Conservation (phyloP, 2,329 filamentous ascomycete genomes). For the Penicillium psychrosexuale region DNA sequence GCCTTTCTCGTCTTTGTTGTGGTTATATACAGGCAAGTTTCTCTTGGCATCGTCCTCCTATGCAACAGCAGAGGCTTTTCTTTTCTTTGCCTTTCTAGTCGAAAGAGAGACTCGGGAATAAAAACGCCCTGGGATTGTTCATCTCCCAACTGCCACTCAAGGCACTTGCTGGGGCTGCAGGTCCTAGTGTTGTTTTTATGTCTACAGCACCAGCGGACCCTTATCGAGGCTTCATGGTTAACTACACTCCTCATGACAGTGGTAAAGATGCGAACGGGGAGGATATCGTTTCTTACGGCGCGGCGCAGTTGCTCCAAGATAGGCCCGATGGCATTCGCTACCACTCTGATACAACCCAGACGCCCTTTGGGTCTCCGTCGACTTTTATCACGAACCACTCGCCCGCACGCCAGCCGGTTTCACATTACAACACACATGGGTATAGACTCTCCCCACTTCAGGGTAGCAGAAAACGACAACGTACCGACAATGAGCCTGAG, state of each 20-base stretch:
- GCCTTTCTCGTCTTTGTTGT: not conserved
- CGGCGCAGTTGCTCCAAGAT: constrained; percentile 40
- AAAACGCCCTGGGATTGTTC: constrained; percentile 1
- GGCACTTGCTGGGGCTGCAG: constrained; percentile 62
- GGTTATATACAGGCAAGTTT: not conserved
- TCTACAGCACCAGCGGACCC: constrained; percentile 70
- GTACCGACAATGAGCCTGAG: constrained; percentile 31
- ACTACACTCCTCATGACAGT: constrained; percentile 65
- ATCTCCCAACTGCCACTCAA: constrained; percentile 14
- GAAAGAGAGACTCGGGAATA: not conserved
- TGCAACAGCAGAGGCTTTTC: constrained; percentile 6
- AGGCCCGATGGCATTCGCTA: constrained; percentile 33
- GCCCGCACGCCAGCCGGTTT: constrained; percentile 30
- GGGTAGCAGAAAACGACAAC: constrained; percentile 36
- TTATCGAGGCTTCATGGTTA: constrained; percentile 74
- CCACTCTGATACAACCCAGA: constrained; percentile 32
- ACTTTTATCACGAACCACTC: constrained; percentile 36
- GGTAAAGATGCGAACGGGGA: constrained; percentile 63
- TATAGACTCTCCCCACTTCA: constrained; percentile 34
- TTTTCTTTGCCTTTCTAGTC: constrained; percentile 2
- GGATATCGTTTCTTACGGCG: constrained; percentile 62
- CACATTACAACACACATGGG: constrained; percentile 29
- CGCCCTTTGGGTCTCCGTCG: constrained; percentile 34
- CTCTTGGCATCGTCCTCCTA: constrained; percentile 6
- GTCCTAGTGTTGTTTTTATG: constrained; percentile 74